Conservation (phyloP, 352 stramenopile species). For the Aphanomyces stellatus region DNA sequence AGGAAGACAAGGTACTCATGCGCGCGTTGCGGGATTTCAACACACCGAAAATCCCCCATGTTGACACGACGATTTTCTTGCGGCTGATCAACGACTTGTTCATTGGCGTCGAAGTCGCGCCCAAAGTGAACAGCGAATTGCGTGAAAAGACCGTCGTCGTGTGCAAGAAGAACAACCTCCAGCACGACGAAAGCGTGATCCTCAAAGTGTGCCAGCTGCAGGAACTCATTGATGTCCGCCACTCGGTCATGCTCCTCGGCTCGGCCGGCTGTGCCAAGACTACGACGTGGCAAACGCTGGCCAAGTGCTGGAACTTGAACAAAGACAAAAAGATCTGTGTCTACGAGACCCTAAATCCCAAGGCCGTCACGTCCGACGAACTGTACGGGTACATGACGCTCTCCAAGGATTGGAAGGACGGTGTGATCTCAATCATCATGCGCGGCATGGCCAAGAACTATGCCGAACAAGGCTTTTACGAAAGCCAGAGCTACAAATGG, state of each 20-base stretch:
- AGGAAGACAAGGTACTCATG: slow-evolving; percentile 85
- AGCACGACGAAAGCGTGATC: slow-evolving; percentile 81
- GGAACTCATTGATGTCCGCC: slow-evolving; percentile 81
- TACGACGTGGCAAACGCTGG: slow-evolving; percentile 76
- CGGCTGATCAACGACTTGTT: slow-evolving; percentile 82
- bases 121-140: slow-evolving; percentile 90
- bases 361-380: slow-evolving; percentile 85
- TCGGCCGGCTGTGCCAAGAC: slow-evolving; percentile 78
- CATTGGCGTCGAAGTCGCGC: slow-evolving; percentile 90
- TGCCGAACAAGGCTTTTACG: slow-evolving; percentile 89
- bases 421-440: slow-evolving; percentile 86
- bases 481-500: slow-evolving; percentile 90
- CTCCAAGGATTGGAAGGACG: slow-evolving; percentile 86
- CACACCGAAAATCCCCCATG: slow-evolving; percentile 80
- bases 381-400: slow-evolving; percentile 91
- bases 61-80: slow-evolving; percentile 84
- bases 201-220: slow-evolving; percentile 83
- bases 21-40: slow-evolving; percentile 80
- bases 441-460: slow-evolving; percentile 87
- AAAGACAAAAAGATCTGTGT: slow-evolving; percentile 86
- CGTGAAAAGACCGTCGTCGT: slow-evolving; percentile 89
- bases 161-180: slow-evolving; percentile 81
- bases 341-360: slow-evolving; percentile 84
- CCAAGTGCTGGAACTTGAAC: slow-evolving; percentile 80
- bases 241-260: slow-evolving; percentile 82